These are phyloP conservation scores for Pseudevernia furfuracea DNA, from an alignment of 495 filamentous ascomycete genomes.

Conservation along the genomic window DNA sequence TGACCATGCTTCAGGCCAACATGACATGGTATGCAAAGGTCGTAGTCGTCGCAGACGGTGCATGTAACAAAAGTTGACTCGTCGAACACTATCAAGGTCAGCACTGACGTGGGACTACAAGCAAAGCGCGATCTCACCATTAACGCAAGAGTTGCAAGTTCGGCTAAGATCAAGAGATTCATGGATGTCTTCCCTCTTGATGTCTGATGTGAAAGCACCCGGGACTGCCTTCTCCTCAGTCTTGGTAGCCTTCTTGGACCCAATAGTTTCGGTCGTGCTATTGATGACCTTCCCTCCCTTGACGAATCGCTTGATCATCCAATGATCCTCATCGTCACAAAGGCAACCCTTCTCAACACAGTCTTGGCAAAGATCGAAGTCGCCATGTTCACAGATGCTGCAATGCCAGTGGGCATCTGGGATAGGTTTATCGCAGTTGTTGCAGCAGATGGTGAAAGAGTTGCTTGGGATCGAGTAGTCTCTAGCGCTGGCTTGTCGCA, in stretches of 20 bases:
- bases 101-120: conserved; percentile 1
- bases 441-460: conserved; percentile 76
- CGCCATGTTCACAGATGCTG: conserved; percentile 81
- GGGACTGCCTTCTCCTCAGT: conserved; percentile 32
- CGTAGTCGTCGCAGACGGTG: conserved; percentile 76
- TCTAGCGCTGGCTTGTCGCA: conserved; percentile 4
- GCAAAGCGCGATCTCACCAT: conserved; percentile 45
- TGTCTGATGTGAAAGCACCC: conserved; percentile 36
- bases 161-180: conserved; percentile 41
- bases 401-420: conserved; percentile 87
- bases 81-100: conserved; percentile 51
- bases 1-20: conserved; percentile 75
- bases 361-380: conserved; percentile 83
- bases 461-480: conserved; percentile 2
- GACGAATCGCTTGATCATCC: conserved; percentile 86
- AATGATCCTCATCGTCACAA: conserved; percentile 73
- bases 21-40: conserved; percentile 82
- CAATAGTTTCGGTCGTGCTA: conserved; percentile 74
- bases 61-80: conserved; percentile 81
- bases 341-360: conserved; percentile 69
- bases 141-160: conserved; percentile 89
- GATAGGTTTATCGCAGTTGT: conserved; percentile 72
- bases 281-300: conserved; percentile 69
- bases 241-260: conserved; percentile 45
- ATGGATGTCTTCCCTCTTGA: conserved; percentile 27